Base-by-base conservation (phyloP, 1,284 basidiomycete genomes). In the Ceratorhiza oryzae-sativae region DNA sequence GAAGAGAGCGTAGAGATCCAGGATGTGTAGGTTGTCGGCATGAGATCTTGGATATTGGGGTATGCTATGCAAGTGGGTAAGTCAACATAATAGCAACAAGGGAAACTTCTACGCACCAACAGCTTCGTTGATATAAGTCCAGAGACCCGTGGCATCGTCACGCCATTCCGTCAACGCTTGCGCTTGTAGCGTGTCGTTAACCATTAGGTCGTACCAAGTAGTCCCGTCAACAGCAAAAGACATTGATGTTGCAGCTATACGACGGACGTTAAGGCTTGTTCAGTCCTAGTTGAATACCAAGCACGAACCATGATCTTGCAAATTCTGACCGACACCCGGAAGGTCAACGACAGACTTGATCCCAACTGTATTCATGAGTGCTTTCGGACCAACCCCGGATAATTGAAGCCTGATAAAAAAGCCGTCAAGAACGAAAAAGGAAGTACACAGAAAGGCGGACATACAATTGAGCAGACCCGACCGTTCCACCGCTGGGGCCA, bases 321-420 rank as follows among this genome's bases (percentile, higher is more conserved):
- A 83, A 75, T 89, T 83, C 2, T 82, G 78, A 6, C 74, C 74
- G 5, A 91, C 89, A 8, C 85, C 86, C 0, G 87, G 85, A 1
- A 86, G 81, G 73, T 90, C 85, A 42, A 83, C 78, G 0, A 89
- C 76, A 12, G 88, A 78, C 0, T 84, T 81, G 42, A 91, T 87
- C 6, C 77, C 76, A 71, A 85, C 80, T 34, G 80, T 77, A 12
- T 80, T 74, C 23, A 91, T 83, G 20, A 89, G 83, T 15, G 81
- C 78, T 3, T 83, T 82, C 20, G 88, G 86, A 0, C 90, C 90
- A 25, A 91, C 78, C 3, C 91, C 91, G 15, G 88, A 90, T 30
- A 91, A 82, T 82, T 68, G 65, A 15, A 68, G 25, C 42, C 65
- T 68, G 27, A 32, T 15, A 42, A 23, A 23, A 23, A 68, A 20